A percentile compares a stretch with the other conserved stretches of the same genome.
Conservation (phyloP, 257 asterid genomes). For the Paulownia fortunei region DNA sequence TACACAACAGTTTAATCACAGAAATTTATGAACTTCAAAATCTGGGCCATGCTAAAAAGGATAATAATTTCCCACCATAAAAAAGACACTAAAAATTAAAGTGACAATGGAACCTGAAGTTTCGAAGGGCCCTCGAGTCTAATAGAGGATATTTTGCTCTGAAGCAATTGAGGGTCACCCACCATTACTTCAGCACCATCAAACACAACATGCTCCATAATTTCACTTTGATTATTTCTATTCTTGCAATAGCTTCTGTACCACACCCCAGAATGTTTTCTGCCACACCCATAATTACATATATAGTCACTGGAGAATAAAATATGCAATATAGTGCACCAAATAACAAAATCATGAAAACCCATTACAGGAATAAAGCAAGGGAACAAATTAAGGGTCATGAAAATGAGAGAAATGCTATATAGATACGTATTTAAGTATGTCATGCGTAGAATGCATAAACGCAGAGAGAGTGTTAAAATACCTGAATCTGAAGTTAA, state of each 20-base stretch:
- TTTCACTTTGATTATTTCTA: conserved; percentile 36
- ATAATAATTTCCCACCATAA: too few species aligned
- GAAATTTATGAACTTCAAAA: too few species aligned
- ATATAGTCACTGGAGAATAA: neutral
- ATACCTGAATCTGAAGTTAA: conserved; percentile 35
- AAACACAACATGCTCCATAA: conserved; percentile 64
- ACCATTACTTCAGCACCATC: conserved; percentile 71
- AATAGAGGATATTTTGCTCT: conserved; percentile 61
- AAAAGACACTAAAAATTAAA: too few species aligned
- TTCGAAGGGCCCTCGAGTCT: conserved; percentile 64
- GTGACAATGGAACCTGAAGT: conserved; percentile 70
- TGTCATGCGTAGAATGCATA: neutral
- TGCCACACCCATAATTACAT: neutral
- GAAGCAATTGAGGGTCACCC: conserved; percentile 56
- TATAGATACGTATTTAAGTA: neutral
- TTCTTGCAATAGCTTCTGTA: conserved; percentile 42
- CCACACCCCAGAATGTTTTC: conserved; percentile 35
- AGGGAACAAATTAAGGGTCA: neutral
- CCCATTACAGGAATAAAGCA: conserved; percentile 4
- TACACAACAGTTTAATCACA: too few species aligned
- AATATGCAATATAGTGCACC: neutral
- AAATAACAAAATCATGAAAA: conserved; percentile 26
- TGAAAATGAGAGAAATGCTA: conserved; percentile 11
- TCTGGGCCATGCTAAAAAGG: too few species aligned
- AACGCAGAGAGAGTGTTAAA: neutral